Conservation (phyloP, 2,329 filamentous ascomycete species). For the Aspergillus bombycis region DNA sequence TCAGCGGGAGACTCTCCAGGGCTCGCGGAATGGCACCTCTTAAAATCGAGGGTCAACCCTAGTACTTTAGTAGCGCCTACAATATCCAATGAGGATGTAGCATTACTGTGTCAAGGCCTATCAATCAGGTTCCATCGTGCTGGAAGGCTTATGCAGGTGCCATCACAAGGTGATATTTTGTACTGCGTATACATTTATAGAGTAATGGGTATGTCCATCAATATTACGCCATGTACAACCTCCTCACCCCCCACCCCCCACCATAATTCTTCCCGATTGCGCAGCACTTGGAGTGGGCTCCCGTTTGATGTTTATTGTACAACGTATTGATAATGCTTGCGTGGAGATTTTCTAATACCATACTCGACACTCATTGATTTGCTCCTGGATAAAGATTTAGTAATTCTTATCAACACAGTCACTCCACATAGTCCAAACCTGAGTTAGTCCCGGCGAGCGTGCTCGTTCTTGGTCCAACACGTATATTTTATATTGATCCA, state of each 20-base stretch:
- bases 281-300: not conserved
- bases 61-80: not conserved
- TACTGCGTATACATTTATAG: not conserved
- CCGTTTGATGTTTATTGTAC: not conserved
- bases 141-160: not conserved
- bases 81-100: not conserved
- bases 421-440: not conserved
- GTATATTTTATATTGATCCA: conserved; percentile 17
- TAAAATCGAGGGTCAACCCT: not conserved
- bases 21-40: not conserved
- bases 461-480: not conserved
- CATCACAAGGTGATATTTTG: not conserved
- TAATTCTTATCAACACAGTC: not conserved
- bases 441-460: not conserved
- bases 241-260: not conserved
- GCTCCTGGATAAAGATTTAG: not conserved
- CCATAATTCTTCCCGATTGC: not conserved
- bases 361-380: conserved; percentile 6
- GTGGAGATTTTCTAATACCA: not conserved
- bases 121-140: too few relatives aligned
- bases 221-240: not conserved
- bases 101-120: too few relatives aligned
- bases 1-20: not conserved
- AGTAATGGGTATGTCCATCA: not conserved
- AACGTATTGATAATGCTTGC: not conserved